Base-by-base conservation (phyloP, 2,329 filamentous ascomycete species). In the Trichoderma sp. region DNA sequence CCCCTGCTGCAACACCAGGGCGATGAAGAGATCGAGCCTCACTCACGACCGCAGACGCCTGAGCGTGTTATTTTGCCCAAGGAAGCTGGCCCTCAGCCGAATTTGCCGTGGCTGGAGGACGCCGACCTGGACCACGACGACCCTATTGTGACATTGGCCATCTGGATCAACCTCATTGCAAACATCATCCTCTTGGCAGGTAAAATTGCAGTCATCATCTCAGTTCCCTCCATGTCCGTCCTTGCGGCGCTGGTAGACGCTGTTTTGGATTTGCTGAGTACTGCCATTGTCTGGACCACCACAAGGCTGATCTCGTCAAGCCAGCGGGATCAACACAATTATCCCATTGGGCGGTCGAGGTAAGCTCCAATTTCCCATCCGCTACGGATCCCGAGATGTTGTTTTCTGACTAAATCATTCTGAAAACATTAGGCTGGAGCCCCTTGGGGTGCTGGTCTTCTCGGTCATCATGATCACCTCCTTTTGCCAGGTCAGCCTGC, bases 391-490 rank as follows among this genome's bases (percentile, higher is more conserved):
- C 2, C 7, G 19, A 5, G 26, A 4, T 10, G 21, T 30, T 51
- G 26, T n/a, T 34, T 57, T 21, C 28, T 55, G 10, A 10, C n/a
- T 61, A 30, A 2, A 39, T 24, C 17, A 28, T 6, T 24, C 50
- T 2, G 10, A 28, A 61, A 30, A 6, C 28, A n/a, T 5, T 44
- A 85, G 89, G 55, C 81, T 95, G 52, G 91, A 94, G 72, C 91
- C 91, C 1, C 83, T 95, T 6, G 91, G 91, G 30, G 89, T 95
- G 2, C 80, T 95, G 5, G 88, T 94, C 63, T 95, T 94, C 78
- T 90, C 89, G 17, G 85, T 93, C 66, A 91, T 94, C 73, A 95
- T 95, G 90, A 90, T 94, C 68, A 93, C 90, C 0, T 91, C 89
- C 0, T 94, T 95, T 77, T 86, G 87, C 69, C 91, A 95, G 76